Percentiles rank a stretch among this genome's conserved stretches.
These are phyloP conservation scores for Amanita inopinata DNA, from an alignment of 768 basidiomycete species.

Conservation along the genomic window DNA sequence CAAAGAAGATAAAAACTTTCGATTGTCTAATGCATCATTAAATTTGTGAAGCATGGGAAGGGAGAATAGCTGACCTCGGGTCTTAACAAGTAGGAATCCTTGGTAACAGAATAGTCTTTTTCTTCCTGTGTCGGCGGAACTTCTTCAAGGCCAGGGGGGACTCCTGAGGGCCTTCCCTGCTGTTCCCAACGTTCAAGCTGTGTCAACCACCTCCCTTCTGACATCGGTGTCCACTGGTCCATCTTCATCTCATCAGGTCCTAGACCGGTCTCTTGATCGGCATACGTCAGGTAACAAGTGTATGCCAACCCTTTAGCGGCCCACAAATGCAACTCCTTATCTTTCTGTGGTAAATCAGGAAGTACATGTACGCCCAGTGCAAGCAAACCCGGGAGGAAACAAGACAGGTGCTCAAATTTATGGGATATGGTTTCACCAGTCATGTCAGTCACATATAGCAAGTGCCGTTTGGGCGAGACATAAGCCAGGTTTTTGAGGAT, in stretches of 20 bases:
- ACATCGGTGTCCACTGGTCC: slow-evolving; percentile 13
- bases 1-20: slow-evolving; percentile 48
- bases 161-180: slow-evolving; percentile 20
- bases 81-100: slow-evolving; percentile 29
- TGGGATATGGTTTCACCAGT: slow-evolving; percentile 24
- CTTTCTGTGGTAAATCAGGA: slow-evolving; percentile 17
- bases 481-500: slow-evolving; percentile 47
- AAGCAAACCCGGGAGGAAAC: slow-evolving; percentile 55
- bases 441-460: slow-evolving; percentile 50
- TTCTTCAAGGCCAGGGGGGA: slow-evolving; percentile 17
- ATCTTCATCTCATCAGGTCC: slow-evolving; percentile 47
- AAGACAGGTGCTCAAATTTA: slow-evolving; percentile 52
- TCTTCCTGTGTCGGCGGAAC: slow-evolving; percentile 12
- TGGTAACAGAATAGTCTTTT: slow-evolving; percentile 30
- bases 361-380: slow-evolving; percentile 44
- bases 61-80: slow-evolving; percentile 33
- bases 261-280: slow-evolving; percentile 53
- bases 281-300: slow-evolving; percentile 55
- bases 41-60: background rate
- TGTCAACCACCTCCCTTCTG: slow-evolving; percentile 26
- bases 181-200: slow-evolving; percentile 33
- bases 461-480: slow-evolving; percentile 38
- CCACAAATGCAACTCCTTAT: slow-evolving; percentile 41
- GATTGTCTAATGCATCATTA: slow-evolving; percentile 26
- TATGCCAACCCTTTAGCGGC: slow-evolving; percentile 54